Percentiles rank a stretch among this genome's conserved stretches.
These are phyloP conservation scores for Gracilariopsis chorda DNA, from an alignment of 23 red algal genomes.

Conservation along the genomic window DNA sequence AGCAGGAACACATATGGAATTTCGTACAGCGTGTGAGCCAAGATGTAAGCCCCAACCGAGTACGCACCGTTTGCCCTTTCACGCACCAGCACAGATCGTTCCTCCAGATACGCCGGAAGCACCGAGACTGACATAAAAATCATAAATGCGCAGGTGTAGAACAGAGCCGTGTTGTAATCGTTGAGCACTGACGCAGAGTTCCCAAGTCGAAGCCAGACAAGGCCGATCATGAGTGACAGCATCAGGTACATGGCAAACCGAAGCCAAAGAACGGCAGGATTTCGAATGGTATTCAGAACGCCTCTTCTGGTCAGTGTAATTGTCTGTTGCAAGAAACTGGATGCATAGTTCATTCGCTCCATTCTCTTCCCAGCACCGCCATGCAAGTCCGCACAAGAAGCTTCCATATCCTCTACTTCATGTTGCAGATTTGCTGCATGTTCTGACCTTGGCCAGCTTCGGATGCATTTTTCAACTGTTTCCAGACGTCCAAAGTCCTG, in stretches of 20 bases:
- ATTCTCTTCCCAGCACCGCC: background rate
- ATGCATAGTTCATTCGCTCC: constrained; percentile 6
- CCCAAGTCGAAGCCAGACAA: constrained; percentile 77
- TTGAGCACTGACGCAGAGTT: constrained; percentile 33
- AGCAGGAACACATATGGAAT: constrained; percentile 73
- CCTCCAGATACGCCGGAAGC: constrained; percentile 80
- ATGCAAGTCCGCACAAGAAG: background rate
- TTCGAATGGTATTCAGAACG: constrained; percentile 72
- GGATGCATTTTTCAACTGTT: constrained; percentile 12
- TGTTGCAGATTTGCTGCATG: background rate
- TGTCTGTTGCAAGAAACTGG: constrained; percentile 42
- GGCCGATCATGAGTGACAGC: constrained; percentile 76
- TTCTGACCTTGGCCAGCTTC: constrained; percentile 42
- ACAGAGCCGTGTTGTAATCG: constrained; percentile 66
- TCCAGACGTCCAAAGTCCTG: constrained; percentile 78
- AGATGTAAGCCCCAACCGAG: constrained; percentile 55
- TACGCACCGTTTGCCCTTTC: constrained; percentile 87
- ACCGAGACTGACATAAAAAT: constrained; percentile 82
- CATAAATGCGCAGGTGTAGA: constrained; percentile 81
- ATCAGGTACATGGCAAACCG: constrained; percentile 86
- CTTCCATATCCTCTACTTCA: constrained; percentile 30
- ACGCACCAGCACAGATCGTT: constrained; percentile 68
- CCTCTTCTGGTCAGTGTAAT: constrained; percentile 53
- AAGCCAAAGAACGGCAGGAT: constrained; percentile 82
- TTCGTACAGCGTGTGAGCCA: constrained; percentile 68